Conservation (phyloP, 345 rosid genomes). For the Anastatica hierochuntica region DNA sequence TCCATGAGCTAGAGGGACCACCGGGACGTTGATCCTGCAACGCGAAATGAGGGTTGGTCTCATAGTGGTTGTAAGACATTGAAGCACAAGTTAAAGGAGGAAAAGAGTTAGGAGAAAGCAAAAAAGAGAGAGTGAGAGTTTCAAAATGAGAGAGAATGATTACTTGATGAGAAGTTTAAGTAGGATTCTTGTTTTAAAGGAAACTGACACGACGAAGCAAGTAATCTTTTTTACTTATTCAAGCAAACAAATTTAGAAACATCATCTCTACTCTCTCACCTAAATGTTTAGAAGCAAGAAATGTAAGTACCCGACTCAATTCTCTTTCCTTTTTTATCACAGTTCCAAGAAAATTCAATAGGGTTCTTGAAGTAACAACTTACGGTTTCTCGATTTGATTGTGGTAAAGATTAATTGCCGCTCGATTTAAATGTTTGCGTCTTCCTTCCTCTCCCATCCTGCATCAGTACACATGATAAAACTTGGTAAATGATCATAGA, state of each 20-base stretch:
- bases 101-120: constrained; percentile 6
- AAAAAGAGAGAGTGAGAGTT: constrained; percentile 20
- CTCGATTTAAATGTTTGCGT: neutral
- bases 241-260: neutral
- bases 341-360: neutral
- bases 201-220: constrained; percentile 45
- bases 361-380: neutral
- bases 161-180: constrained; percentile 52
- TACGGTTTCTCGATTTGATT: neutral
- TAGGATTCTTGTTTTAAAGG: constrained; percentile 48
- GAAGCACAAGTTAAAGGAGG: neutral
- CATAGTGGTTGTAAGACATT: constrained; percentile 34
- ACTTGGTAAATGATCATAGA: neutral
- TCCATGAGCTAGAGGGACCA: constrained; percentile 19
- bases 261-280: constrained; percentile 3
- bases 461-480: constrained; percentile 10
- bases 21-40: constrained; percentile 23
- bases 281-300: too few relatives aligned
- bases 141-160: constrained; percentile 26
- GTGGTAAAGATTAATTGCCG: neutral
- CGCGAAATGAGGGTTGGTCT: constrained; percentile 57
- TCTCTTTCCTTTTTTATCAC: too few relatives aligned
- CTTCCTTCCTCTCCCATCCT: neutral
- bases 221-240: constrained; percentile 35
- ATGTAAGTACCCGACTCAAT: too few relatives aligned